Base-by-base conservation (phyloP, 768 basidiomycete genomes). In the Calvatia gigantea region DNA sequence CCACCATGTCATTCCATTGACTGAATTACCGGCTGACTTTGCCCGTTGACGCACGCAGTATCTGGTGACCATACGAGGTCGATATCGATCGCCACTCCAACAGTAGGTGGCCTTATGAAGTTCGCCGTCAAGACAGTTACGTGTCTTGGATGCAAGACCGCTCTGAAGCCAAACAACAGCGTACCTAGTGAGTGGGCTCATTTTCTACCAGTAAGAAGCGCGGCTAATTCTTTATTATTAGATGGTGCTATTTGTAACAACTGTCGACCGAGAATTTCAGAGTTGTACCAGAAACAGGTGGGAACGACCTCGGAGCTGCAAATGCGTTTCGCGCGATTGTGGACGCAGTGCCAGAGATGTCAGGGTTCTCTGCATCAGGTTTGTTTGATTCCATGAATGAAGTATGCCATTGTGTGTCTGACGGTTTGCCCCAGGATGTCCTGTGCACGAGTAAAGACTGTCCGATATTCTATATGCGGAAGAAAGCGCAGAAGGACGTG, bases 321-420 rank as follows among this genome's bases (percentile, higher is more conserved):
- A 76, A 87, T 95, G 6, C 85, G 91, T 44, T 98, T 97, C 69
- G 90, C 96, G 17, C 83, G 95, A 46, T 69, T 99, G 21, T 99
- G 97, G 97, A 98, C 97, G 1, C 96, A 98, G 66, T 99, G 97
- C 63, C 97, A 99, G 66, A 83, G 97, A 23, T 99, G 97, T 75
- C 97, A 99, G 67, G 97, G 97, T 12, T 99, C 97, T 15, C 76
- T 99, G 45, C 97, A 99, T 73, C 94, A 97, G 76, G 88, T 87
- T 56, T 27, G 69, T 61, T 12, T 23, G 27, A 1, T 27, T 14
- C n/a, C n/a, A 15, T 41, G 3, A 44, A 11, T 51, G 19, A 21
- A 21, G 39, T 12, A 19, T n/a, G 46, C 15, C 21, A 15, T 35
- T 11, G 23, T 17, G 11, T 27, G 8, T 27, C 32, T 54, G 32